These are phyloP conservation scores for Tetrahymena thermophila DNA, from an alignment of 73 alveolate species.

Conservation along the genomic window DNA sequence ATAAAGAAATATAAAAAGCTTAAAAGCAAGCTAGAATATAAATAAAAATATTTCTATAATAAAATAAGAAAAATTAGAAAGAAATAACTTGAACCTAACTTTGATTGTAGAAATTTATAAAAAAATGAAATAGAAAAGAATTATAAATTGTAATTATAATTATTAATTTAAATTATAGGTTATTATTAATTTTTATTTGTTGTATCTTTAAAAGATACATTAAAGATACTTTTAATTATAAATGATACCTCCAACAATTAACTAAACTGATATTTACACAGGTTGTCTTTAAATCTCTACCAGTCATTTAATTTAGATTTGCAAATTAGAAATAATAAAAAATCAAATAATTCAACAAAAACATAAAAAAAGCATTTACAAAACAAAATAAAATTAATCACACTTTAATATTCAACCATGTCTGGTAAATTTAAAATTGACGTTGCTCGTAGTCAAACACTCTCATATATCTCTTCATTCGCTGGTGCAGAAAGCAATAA, in stretches of 20 bases:
- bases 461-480: not conserved
- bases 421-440: not conserved
- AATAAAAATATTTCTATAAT: not conserved
- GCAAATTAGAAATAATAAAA: not conserved
- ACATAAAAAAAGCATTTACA: no score
- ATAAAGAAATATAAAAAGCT: no score
- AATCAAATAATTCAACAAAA: not conserved
- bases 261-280: not conserved
- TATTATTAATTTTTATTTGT: not conserved
- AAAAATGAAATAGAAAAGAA: not conserved
- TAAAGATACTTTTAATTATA: not conserved
- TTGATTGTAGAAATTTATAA: not conserved
- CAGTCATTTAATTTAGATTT: not conserved
- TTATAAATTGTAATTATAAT: not conserved
- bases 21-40: not conserved
- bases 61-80: no score
- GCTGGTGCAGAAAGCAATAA: not conserved
- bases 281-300: not conserved
- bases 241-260: not conserved
- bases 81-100: not conserved
- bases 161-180: not conserved
- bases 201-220: not conserved
- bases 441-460: not conserved
- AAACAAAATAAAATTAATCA: not conserved
- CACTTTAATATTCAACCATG: not conserved